A percentile compares a stretch with the other conserved stretches of the same genome.
These are phyloP conservation scores for Verticillium longisporum DNA, from an alignment of 2,329 filamentous ascomycete species.

Conservation along the genomic window DNA sequence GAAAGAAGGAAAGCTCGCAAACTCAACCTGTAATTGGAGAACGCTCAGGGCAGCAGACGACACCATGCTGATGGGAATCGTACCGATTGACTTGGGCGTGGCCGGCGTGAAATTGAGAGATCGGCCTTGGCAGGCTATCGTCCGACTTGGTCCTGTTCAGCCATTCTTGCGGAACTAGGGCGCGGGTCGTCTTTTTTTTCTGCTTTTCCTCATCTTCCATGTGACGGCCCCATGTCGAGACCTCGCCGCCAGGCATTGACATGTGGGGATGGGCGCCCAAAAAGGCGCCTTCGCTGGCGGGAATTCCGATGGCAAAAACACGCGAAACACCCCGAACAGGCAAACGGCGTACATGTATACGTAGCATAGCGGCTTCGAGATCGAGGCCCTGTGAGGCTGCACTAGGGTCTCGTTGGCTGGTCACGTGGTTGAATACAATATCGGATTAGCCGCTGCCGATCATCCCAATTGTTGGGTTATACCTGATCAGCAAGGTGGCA, in stretches of 20 bases:
- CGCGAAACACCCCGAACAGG: not conserved
- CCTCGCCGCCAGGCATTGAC: not conserved
- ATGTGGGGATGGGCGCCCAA: not conserved
- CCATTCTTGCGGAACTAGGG: not conserved
- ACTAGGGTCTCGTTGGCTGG: not conserved
- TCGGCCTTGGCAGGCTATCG: not conserved
- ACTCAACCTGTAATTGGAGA: not conserved
- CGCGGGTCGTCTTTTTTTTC: not conserved
- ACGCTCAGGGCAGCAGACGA: not conserved
- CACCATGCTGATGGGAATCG: not conserved
- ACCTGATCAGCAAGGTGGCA: no score
- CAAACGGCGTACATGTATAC: not conserved
- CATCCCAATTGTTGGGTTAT: no score
- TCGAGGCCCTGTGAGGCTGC: no score
- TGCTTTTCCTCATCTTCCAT: no score
- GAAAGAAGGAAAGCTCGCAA: no score
- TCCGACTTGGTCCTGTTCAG: not conserved
- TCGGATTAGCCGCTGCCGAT: not conserved
- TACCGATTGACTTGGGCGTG: not conserved
- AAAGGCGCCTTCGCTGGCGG: not conserved
- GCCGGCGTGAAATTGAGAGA: not conserved
- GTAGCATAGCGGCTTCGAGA: not conserved
- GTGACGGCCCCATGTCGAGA: not conserved
- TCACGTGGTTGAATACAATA: not conserved
- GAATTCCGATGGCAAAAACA: not conserved